Conservation (phyloP, 106 monocot species). For the Acanthochlamys bracteata region DNA sequence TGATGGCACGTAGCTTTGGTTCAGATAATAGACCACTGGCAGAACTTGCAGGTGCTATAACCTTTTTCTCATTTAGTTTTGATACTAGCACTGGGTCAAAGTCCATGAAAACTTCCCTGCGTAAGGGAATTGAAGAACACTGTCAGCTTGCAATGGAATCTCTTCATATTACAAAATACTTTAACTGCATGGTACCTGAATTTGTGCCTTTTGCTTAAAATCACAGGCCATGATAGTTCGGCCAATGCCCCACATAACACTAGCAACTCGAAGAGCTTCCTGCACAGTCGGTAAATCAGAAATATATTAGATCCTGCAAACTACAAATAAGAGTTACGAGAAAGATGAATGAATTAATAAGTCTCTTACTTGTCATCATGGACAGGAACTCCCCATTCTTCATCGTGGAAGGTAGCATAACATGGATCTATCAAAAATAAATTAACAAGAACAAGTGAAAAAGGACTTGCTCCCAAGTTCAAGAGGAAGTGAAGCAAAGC, state of each 20-base stretch:
- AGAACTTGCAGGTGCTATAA: conserved; percentile 19
- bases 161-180: not conserved
- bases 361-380: conserved; percentile 56
- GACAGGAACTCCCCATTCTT: conserved; percentile 77
- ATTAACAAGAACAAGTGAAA: not conserved
- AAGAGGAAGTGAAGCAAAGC: not conserved
- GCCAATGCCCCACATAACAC: conserved; percentile 9
- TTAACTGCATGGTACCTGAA: conserved; percentile 4
- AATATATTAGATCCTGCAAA: not conserved
- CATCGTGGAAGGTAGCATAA: conserved; percentile 63
- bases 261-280: conserved; percentile 16
- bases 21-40: conserved; percentile 35
- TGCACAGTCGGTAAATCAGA: not conserved
- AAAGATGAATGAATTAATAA: not conserved
- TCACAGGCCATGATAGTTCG: conserved; percentile 13
- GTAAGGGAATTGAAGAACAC: not conserved
- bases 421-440: conserved; percentile 31
- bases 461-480: not conserved
- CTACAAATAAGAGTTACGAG: not conserved
- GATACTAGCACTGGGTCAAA: conserved; percentile 24
- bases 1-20: conserved; percentile 27
- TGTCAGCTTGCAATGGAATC: not conserved
- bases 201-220: conserved; percentile 10
- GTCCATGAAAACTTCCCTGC: conserved; percentile 42
- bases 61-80: conserved; percentile 35